phyloP scores from a whole-genome alignment of 2,329 filamentous ascomycete species.

The Colletotrichum neosansevieriae region DNA sequence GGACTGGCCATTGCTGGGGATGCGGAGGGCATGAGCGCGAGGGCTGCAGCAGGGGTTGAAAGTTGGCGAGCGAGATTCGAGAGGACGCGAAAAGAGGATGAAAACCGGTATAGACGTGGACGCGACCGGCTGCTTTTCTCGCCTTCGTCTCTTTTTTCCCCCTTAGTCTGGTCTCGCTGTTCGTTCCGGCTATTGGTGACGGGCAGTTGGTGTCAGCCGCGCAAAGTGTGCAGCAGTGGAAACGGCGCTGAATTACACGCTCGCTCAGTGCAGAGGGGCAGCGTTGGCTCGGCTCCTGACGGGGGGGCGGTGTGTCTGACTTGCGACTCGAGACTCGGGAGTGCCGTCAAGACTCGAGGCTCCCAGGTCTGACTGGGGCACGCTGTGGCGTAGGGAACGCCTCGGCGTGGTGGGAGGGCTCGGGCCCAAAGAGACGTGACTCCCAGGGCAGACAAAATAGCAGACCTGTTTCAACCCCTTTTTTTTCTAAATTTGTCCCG shows the following conservation, averaged over 20 bases:
- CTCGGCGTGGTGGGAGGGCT: constrained; percentile 41
- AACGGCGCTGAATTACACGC: constrained; percentile 12
- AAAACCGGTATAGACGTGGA: constrained; percentile 34
- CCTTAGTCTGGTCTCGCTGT: constrained; percentile 1
- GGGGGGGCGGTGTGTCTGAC: constrained; percentile 1
- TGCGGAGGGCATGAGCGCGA: constrained; percentile 31
- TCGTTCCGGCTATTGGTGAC: constrained; percentile 30
- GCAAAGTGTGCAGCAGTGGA: constrained; percentile 17
- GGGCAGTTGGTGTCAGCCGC: constrained; percentile 33
- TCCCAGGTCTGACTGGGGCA: constrained; percentile 29
- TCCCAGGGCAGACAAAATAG: constrained; percentile 43
- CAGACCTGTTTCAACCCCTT: constrained; percentile 39
- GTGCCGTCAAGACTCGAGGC: constrained; percentile 30
- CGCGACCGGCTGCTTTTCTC: constrained; percentile 23
- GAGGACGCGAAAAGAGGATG: constrained; percentile 15
- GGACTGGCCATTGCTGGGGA: constrained; percentile 38
- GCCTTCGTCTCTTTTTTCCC: constrained; percentile 11
- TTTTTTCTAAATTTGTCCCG: constrained; percentile 26
- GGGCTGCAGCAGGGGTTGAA: constrained; percentile 10
- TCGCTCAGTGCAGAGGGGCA: constrained; percentile 10
- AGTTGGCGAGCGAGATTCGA: constrained; percentile 10
- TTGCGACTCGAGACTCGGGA: constrained; percentile 36
- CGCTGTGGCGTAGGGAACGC: constrained; percentile 43
- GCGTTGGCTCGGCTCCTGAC: constrained; percentile 19
- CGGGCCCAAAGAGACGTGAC: constrained; percentile 39